These are phyloP conservation scores for Cryphonectria radicalis DNA, from an alignment of 2,329 filamentous ascomycete species.

Conservation along the genomic window DNA sequence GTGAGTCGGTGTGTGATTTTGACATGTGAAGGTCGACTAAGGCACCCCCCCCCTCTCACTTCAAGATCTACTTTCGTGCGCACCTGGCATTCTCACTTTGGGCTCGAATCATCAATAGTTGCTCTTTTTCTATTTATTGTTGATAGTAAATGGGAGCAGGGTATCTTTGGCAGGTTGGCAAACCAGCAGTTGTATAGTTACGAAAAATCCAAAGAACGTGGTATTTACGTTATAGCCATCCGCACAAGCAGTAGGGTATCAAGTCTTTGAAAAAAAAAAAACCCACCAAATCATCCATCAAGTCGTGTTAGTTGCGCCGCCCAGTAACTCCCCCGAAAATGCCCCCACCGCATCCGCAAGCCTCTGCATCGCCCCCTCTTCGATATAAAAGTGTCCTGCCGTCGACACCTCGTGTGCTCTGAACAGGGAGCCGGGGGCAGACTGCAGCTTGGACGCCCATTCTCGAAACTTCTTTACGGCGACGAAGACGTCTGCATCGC, in stretches of 20 bases:
- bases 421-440: conserved; percentile 46
- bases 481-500: conserved; percentile 75
- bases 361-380: conserved; percentile 45
- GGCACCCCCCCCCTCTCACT: background rate
- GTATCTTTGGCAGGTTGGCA: background rate
- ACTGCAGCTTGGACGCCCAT: conserved; percentile 62
- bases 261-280: background rate
- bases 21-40: background rate
- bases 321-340: conserved; percentile 37
- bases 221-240: background rate
- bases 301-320: background rate
- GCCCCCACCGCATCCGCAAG: conserved; percentile 39
- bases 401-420: conserved; percentile 48
- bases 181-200: background rate
- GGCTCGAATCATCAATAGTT: background rate
- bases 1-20: background rate
- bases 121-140: background rate
- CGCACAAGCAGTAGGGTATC: conserved; percentile 1
- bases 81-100: background rate
- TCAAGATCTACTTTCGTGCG: background rate
- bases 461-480: conserved; percentile 64
- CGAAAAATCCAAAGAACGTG: background rate
- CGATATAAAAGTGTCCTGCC: conserved; percentile 60
- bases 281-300: background rate
- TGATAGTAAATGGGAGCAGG: too few relatives aligned